phyloP scores from a whole-genome alignment of 257 asterid genomes.

The Solanum lycopersicoides region DNA sequence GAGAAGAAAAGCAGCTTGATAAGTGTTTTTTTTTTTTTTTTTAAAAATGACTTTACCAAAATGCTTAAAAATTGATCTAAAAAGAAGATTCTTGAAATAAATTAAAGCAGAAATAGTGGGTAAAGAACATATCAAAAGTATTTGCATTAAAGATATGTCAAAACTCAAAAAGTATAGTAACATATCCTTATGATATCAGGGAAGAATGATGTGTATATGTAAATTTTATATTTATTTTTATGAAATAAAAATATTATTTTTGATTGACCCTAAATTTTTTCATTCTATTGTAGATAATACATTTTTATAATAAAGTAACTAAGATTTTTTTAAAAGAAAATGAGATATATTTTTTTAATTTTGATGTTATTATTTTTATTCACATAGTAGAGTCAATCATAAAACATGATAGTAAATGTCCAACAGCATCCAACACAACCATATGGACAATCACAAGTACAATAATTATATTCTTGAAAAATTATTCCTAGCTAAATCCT shows the following conservation, averaged over 20 bases:
- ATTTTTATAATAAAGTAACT: too few species aligned
- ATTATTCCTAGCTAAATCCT: background rate
- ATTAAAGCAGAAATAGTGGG: background rate
- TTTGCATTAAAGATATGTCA: background rate
- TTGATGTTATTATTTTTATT: too few species aligned
- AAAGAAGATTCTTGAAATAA: background rate
- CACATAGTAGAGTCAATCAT: too few species aligned
- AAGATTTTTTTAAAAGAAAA: background rate
- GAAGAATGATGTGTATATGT: too few species aligned
- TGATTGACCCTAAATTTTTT: background rate
- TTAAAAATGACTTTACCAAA: background rate
- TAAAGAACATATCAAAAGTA: background rate
- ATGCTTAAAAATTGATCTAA: background rate
- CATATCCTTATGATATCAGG: background rate
- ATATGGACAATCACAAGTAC: background rate
- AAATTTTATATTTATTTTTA: too few species aligned
- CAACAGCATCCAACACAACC: background rate
- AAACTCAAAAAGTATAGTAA: too few species aligned
- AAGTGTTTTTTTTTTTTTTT: background rate
- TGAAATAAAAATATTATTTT: too few species aligned
- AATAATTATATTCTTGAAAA: background rate
- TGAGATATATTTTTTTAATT: background rate
- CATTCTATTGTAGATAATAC: background rate
- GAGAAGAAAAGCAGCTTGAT: background rate
- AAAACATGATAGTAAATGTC: background rate